Percentiles rank a stretch among this genome's conserved stretches.
phyloP scores from a whole-genome alignment of 192 early-diverging fungal species.

The Backusella sp. region DNA sequence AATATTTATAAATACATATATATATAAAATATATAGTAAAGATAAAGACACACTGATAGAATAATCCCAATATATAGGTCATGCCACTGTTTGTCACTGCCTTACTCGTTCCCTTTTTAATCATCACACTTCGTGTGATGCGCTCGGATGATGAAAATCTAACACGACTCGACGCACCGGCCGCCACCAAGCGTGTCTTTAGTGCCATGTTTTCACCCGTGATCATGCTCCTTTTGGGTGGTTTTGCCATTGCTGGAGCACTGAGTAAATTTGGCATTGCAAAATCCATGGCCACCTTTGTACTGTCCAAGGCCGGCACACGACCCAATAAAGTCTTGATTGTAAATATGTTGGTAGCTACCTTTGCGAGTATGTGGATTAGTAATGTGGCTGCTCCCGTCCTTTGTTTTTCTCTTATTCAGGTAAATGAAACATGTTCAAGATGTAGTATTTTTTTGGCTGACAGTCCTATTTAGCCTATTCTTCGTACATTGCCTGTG shows the following conservation, averaged over 20 bases:
- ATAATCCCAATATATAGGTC: slow-evolving; percentile 42
- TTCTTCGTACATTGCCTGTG: slow-evolving; percentile 85
- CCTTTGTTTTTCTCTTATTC: slow-evolving; percentile 91
- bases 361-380: slow-evolving; percentile 98
- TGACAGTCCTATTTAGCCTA: slow-evolving; percentile 55
- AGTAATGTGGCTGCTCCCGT: slow-evolving; percentile 97
- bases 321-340: slow-evolving; percentile 81
- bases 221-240: slow-evolving; percentile 94
- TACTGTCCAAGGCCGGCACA: slow-evolving; percentile 90
- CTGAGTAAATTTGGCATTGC: slow-evolving; percentile 96
- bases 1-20: not conserved
- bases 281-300: slow-evolving; percentile 81
- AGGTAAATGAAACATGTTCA: slow-evolving; percentile 38
- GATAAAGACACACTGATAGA: not conserved
- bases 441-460: not conserved
- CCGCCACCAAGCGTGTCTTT: slow-evolving; percentile 84
- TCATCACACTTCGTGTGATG: slow-evolving; percentile 84
- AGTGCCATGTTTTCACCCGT: slow-evolving; percentile 94
- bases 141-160: slow-evolving; percentile 53
- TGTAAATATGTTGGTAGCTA: slow-evolving; percentile 95
- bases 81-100: slow-evolving; percentile 93
- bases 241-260: slow-evolving; percentile 92
- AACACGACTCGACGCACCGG: slow-evolving; percentile 66
- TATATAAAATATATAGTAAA: not conserved
- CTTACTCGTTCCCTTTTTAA: slow-evolving; percentile 81